phyloP scores from a whole-genome alignment of 164 flowering plant genomes.

The Hamamelis virginiana region DNA sequence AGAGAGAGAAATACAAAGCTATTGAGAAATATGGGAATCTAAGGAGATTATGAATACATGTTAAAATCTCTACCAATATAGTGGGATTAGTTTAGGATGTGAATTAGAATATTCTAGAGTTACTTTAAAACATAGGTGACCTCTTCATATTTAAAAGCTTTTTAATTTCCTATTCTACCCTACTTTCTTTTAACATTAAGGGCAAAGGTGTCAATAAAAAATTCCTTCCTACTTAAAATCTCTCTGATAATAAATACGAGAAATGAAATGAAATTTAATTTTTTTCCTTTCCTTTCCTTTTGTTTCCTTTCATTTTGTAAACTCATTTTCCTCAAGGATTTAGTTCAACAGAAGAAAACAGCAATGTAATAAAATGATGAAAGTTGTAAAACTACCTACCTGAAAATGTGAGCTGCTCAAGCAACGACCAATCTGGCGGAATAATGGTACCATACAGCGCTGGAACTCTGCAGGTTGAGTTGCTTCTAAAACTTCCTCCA shows the following conservation, averaged over 20 bases:
- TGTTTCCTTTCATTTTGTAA: too few relatives aligned
- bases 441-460: slow-evolving; percentile 65
- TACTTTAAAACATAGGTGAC: not conserved
- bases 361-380: not conserved
- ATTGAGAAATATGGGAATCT: not conserved
- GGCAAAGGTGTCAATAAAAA: too few relatives aligned
- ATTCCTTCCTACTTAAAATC: too few relatives aligned
- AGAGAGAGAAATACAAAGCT: too few relatives aligned
- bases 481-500: slow-evolving; percentile 62
- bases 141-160: not conserved
- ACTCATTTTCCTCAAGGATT: too few relatives aligned
- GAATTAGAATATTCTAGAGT: too few relatives aligned
- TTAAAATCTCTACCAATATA: too few relatives aligned
- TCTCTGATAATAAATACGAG: too few relatives aligned
- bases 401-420: slow-evolving; percentile 64
- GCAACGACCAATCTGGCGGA: slow-evolving; percentile 50
- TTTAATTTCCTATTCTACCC: too few relatives aligned
- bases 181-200: too few relatives aligned
- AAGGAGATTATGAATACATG: not conserved
- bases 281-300: too few relatives aligned
- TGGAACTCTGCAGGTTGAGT: slow-evolving; percentile 58
- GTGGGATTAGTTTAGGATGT: not conserved
- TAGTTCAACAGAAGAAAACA: not conserved
- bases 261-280: too few relatives aligned
- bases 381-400: slow-evolving; percentile 26